phyloP scores from a whole-genome alignment of 1,284 basidiomycete species.

The Sphagnurus paluster region DNA sequence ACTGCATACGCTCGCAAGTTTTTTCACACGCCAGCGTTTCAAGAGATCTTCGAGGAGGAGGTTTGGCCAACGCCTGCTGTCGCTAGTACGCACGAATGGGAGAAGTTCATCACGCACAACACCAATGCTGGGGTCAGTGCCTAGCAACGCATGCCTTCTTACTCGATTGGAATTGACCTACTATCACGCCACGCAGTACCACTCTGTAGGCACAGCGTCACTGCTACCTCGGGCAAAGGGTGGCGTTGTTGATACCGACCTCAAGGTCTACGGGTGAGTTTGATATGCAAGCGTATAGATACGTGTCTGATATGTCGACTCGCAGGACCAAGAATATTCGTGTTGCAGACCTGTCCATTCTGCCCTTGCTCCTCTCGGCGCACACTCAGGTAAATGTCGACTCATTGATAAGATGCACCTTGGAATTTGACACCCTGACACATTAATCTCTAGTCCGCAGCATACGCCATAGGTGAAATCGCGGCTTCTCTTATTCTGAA shows the following conservation, averaged over 20 bases:
- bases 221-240: conserved; percentile 52
- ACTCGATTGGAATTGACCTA: neutral
- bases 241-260: conserved; percentile 53
- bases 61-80: conserved; percentile 22
- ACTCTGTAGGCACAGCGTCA: conserved; percentile 46
- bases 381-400: conserved; percentile 23
- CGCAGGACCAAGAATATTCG: conserved; percentile 25
- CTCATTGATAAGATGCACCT: too few species aligned
- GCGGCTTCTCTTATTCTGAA: too few species aligned
- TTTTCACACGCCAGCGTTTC: conserved; percentile 25
- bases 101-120: conserved; percentile 21
- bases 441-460: too few species aligned
- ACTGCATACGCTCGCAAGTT: conserved; percentile 28
- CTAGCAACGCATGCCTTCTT: neutral
- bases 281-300: neutral
- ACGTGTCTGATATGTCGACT: neutral
- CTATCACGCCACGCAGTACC: conserved; percentile 16
- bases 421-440: too few species aligned
- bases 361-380: conserved; percentile 26
- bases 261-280: conserved; percentile 34
- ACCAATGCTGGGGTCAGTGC: conserved; percentile 21
- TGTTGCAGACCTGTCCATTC: conserved; percentile 25
- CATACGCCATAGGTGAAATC: too few species aligned
- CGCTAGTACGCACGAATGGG: conserved; percentile 20
- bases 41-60: conserved; percentile 26